Evolutionary conservation across 1,139 yeast species (phyloP), one percentile per base, ranked within the genome.

Genomic region (Debaryomycetaceae sp.): DNA sequence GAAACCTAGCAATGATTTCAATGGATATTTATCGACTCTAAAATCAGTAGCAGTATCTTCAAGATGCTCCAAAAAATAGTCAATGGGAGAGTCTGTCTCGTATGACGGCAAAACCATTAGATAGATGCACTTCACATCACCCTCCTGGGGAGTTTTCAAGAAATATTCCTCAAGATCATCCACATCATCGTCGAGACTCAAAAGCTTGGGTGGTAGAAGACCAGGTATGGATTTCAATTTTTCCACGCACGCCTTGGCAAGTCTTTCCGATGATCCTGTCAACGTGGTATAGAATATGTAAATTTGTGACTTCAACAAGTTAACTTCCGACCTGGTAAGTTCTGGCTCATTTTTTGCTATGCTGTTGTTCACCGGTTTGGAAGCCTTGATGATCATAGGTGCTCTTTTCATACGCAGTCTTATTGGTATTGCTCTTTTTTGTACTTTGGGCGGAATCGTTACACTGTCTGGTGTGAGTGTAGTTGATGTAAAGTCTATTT

Each of bases 61-160:
- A 51, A 89, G 69, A 39, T 87, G 83, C 54, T 87, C 95, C 43
- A 89, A 67, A 59, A 88, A 88, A 56, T 81, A 89, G 60, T 89
- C 98, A 36, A 91, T 74, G 8, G 97, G 96, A 1, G 95, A 86
- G 60, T 89, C 97, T 0, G 91, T 86, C 52, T 88, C 97, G 57
- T 89, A 89, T 0, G 96, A 87, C 2, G 98, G 98, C 22, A 89
- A 69, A 13, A 89, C 87, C 47, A 89, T 52, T 17, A 91, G 57
- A 53, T 87, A 89, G n/a, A 87, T 65, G 34, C 79, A 70, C 40
- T 69, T 66, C 24, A 49, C 53, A 30, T 70, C 65, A 22, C 61
- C 52, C 22, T 61, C 55, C 6, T 58, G 50, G 6, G 88, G 87
- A 11, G 83, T 80, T 36, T 79, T 73, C 35, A 87, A 70, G 60